Percentiles rank a stretch among this genome's conserved stretches.
These are phyloP conservation scores for Schizosaccharomyces japonicus DNA, from an alignment of 805 yeast species.

Conservation along the genomic window DNA sequence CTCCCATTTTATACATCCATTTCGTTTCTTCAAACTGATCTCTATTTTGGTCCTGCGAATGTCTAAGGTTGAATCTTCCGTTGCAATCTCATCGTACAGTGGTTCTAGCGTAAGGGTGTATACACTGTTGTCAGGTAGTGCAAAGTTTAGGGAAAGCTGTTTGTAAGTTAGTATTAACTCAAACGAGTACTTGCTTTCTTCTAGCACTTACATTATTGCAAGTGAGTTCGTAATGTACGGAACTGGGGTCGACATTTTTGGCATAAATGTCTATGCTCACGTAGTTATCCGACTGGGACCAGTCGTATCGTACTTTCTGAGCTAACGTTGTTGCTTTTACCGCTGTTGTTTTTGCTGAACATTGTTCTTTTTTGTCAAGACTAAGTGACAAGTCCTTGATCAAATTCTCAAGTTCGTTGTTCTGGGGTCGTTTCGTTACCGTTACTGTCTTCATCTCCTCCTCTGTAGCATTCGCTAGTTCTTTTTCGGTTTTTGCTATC, in stretches of 20 bases:
- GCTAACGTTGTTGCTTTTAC: background rate
- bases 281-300: slow-evolving; percentile 39
- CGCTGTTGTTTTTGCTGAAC: too few relatives aligned
- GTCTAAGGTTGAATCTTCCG: slow-evolving; percentile 22
- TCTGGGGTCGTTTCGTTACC: too few relatives aligned
- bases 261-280: slow-evolving; percentile 52
- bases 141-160: slow-evolving; percentile 9
- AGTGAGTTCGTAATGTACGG: slow-evolving; percentile 4
- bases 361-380: too few relatives aligned
- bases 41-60: slow-evolving; percentile 59
- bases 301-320: slow-evolving; percentile 26
- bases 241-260: slow-evolving; percentile 20
- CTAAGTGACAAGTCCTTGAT: too few relatives aligned
- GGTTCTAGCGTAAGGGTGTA: slow-evolving; percentile 35
- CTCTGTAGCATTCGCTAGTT: too few relatives aligned
- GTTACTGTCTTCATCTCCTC: too few relatives aligned
- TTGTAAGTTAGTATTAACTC: background rate
- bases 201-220: background rate
- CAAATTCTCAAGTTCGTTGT: too few relatives aligned
- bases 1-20: slow-evolving; percentile 27
- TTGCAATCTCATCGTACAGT: slow-evolving; percentile 27
- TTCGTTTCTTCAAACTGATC: slow-evolving; percentile 28
- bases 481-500: too few relatives aligned
- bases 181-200: too few relatives aligned
- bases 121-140: slow-evolving; percentile 20